Percentiles rank a stretch among this genome's conserved stretches.
Conservation (phyloP, 1,284 basidiomycete genomes). For the Pyrrhoderma noxium region DNA sequence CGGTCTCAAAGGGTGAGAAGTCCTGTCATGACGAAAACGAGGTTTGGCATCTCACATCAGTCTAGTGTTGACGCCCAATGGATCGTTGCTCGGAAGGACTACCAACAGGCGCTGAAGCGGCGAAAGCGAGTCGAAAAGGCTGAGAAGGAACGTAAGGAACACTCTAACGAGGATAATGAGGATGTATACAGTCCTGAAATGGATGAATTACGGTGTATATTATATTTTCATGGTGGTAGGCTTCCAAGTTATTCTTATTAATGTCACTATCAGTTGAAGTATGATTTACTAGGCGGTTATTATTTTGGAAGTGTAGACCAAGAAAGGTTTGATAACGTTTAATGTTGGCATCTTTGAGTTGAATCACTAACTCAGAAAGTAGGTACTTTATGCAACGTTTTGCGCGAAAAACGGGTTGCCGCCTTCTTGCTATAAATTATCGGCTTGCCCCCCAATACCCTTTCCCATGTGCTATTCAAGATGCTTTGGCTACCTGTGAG, state of each 20-base stretch:
- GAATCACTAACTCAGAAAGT: constrained; percentile 20
- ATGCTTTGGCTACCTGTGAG: constrained; percentile 77
- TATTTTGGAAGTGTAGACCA: constrained; percentile 79
- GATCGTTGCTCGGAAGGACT: constrained; percentile 76
- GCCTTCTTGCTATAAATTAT: constrained; percentile 88
- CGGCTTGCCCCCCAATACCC: constrained; percentile 91
- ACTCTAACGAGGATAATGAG: constrained; percentile 19
- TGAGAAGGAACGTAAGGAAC: constrained; percentile 26
- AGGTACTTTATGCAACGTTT: constrained; percentile 81
- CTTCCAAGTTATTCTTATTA: background rate
- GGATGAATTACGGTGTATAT: constrained; percentile 81
- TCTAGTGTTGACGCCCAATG: constrained; percentile 83
- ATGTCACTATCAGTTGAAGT: background rate
- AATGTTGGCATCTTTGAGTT: constrained; percentile 16
- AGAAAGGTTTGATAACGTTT: constrained; percentile 42
- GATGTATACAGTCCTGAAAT: constrained; percentile 47
- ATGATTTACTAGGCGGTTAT: constrained; percentile 52
- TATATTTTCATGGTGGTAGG: constrained; percentile 77
- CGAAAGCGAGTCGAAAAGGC: constrained; percentile 37
- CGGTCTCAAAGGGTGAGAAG: constrained; percentile 57
- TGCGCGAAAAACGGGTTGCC: constrained; percentile 85
- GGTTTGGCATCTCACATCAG: background rate
- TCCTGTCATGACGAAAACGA: background rate
- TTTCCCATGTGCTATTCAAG: constrained; percentile 92
- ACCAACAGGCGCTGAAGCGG: constrained; percentile 51